phyloP scores from a whole-genome alignment of 805 yeast genomes.

The Sungouiella blattae region DNA sequence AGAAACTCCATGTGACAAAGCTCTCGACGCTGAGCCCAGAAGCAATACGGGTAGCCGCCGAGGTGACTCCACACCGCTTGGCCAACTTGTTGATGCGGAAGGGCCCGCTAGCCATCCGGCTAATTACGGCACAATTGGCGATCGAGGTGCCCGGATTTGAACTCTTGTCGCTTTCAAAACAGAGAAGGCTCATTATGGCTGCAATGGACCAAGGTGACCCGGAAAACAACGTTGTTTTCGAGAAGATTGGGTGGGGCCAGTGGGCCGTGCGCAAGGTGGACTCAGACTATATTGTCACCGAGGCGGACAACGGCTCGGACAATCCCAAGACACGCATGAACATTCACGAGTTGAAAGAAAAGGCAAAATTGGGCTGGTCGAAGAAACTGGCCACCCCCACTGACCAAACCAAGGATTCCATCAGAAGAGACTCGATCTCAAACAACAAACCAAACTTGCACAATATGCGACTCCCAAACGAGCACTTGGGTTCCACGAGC shows the following conservation, averaged over 20 bases:
- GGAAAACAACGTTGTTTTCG: conserved; percentile 65
- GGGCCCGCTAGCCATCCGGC: conserved; percentile 90
- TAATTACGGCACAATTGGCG: conserved; percentile 76
- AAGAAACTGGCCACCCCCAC: conserved; percentile 29
- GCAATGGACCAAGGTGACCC: conserved; percentile 75
- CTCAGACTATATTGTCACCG: conserved; percentile 45
- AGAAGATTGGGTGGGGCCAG: conserved; percentile 97
- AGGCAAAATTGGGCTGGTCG: conserved; percentile 40
- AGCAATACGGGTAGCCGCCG: conserved; percentile 82
- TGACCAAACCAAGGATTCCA: no score
- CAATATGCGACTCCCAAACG: conserved; percentile 44
- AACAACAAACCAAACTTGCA: conserved; percentile 43
- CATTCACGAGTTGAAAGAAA: conserved; percentile 33
- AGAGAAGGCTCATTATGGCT: conserved; percentile 84
- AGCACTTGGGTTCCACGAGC: conserved; percentile 14
- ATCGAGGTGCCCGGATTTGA: conserved; percentile 77
- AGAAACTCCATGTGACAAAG: conserved; percentile 5
- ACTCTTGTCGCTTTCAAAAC: conserved; percentile 77
- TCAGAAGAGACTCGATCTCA: conserved; percentile 51
- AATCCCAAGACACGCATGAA: conserved; percentile 21
- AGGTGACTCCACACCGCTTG: conserved; percentile 75
- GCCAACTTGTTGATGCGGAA: conserved; percentile 64
- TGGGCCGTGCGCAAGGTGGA: conserved; percentile 74
- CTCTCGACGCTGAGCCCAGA: conserved; percentile 80
- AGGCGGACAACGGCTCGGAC: conserved; percentile 25